phyloP scores from a whole-genome alignment of 768 basidiomycete species.

The Serendipita sp. region DNA sequence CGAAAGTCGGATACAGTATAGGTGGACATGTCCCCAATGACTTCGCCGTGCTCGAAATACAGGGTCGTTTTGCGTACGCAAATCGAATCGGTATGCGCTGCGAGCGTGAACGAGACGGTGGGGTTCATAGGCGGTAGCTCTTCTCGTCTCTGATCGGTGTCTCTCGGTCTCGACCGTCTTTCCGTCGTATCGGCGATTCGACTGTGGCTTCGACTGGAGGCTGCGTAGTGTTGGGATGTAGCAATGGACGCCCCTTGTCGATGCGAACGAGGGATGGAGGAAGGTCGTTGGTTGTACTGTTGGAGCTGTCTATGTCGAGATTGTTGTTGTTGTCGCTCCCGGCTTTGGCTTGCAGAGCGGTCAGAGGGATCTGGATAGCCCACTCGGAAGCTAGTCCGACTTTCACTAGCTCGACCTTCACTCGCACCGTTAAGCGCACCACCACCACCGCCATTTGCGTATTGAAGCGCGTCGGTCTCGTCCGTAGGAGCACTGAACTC shows the following conservation, averaged over 20 bases:
- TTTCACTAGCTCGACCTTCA: not conserved
- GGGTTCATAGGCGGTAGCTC: conserved; percentile 16
- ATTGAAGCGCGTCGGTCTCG: not conserved
- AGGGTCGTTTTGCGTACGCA: conserved; percentile 73
- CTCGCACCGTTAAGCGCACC: no score
- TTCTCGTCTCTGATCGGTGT: not conserved
- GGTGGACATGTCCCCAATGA: conserved; percentile 67
- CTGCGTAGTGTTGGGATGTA: not conserved
- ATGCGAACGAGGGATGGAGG: not conserved
- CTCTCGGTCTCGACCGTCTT: not conserved
- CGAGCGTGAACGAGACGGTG: conserved; percentile 81
- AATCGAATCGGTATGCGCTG: conserved; percentile 54
- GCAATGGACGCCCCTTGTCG: not conserved
- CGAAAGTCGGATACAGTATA: conserved; percentile 71
- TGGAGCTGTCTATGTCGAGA: not conserved
- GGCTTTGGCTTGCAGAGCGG: not conserved
- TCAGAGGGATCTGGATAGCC: not conserved
- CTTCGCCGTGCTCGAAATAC: conserved; percentile 77
- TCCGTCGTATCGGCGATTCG: not conserved
- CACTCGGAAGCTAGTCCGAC: not conserved
- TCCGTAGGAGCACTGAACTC: not conserved
- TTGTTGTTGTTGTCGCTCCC: not conserved
- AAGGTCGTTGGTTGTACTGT: not conserved
- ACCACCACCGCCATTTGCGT: not conserved
- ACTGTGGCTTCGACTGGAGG: not conserved